Percentiles rank a stretch among this genome's conserved stretches.
These are phyloP conservation scores for Articulospora tetracladia DNA, from an alignment of 495 filamentous ascomycete species.

Conservation along the genomic window DNA sequence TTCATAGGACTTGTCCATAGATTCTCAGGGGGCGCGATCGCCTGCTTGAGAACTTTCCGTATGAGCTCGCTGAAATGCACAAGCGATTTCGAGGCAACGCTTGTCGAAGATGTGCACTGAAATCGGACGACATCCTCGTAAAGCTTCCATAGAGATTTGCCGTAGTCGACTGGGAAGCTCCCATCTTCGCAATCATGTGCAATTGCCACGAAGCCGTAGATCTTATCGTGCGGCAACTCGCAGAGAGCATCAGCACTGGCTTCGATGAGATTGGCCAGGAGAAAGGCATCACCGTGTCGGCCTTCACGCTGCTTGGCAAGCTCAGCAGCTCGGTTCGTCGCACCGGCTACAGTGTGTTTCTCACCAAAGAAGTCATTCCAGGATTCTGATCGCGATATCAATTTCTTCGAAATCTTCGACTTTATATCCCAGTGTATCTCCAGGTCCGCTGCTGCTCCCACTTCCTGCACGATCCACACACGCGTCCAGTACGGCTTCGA, in stretches of 20 bases:
- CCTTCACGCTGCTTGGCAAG: slow-evolving; percentile 10
- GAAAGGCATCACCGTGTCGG: slow-evolving; percentile 11
- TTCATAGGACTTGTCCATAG: neutral
- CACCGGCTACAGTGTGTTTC: too few relatives aligned
- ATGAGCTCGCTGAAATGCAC: slow-evolving; percentile 12
- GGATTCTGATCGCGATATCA: neutral
- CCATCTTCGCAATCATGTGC: slow-evolving; percentile 13
- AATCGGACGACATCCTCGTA: slow-evolving; percentile 13
- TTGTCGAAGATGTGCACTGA: neutral
- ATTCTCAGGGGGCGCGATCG: neutral
- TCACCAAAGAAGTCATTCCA: slow-evolving; percentile 4
- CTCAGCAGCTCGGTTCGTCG: slow-evolving; percentile 1
- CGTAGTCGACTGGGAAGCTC: slow-evolving; percentile 17
- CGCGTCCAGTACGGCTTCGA: slow-evolving; percentile 12
- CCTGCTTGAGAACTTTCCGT: too few relatives aligned
- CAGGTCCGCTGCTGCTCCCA: slow-evolving; percentile 8
- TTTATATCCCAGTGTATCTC: slow-evolving; percentile 3
- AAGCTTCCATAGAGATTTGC: slow-evolving; percentile 8
- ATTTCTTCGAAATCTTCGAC: neutral
- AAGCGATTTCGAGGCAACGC: neutral
- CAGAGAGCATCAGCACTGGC: slow-evolving; percentile 4
- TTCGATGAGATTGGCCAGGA: slow-evolving; percentile 15
- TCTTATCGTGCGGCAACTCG: slow-evolving; percentile 10
- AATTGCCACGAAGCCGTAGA: slow-evolving; percentile 15
- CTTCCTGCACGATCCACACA: slow-evolving; percentile 17